These are phyloP conservation scores for Marasmius sp. DNA, from an alignment of 1,284 basidiomycete species.

Conservation along the genomic window DNA sequence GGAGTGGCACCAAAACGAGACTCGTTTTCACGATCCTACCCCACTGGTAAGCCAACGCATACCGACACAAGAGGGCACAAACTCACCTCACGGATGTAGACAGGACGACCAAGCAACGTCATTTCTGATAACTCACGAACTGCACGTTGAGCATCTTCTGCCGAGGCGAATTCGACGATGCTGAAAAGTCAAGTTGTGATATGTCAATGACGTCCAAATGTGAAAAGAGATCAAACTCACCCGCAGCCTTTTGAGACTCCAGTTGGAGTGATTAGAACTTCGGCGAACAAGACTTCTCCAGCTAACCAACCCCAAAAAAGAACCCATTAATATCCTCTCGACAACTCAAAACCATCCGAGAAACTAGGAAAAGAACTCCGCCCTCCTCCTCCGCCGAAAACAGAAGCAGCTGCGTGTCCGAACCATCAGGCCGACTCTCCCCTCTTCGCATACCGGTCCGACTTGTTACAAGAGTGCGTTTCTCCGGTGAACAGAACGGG, in stretches of 20 bases:
- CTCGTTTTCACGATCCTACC: conserved; percentile 92
- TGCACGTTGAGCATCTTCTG: conserved; percentile 83
- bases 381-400: conserved; percentile 28
- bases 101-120: conserved; percentile 84
- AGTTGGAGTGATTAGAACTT: conserved; percentile 94
- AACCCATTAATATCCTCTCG: conserved; percentile 83
- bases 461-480: neutral
- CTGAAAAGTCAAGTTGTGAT: conserved; percentile 41
- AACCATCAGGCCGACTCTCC: neutral
- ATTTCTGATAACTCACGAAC: conserved; percentile 88
- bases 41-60: neutral
- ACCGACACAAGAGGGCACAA: neutral
- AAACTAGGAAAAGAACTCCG: conserved; percentile 47
- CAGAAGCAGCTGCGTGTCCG: conserved; percentile 19
- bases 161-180: conserved; percentile 88
- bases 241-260: conserved; percentile 98
- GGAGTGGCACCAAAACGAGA: conserved; percentile 93
- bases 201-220: neutral
- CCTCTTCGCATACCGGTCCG: neutral
- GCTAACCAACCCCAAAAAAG: conserved; percentile 85
- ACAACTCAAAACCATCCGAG: conserved; percentile 62
- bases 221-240: conserved; percentile 51
- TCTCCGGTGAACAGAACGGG: neutral
- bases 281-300: conserved; percentile 98
- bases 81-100: conserved; percentile 93